phyloP scores from a whole-genome alignment of 768 basidiomycete genomes.

The Tricholoma bakamatsutake region DNA sequence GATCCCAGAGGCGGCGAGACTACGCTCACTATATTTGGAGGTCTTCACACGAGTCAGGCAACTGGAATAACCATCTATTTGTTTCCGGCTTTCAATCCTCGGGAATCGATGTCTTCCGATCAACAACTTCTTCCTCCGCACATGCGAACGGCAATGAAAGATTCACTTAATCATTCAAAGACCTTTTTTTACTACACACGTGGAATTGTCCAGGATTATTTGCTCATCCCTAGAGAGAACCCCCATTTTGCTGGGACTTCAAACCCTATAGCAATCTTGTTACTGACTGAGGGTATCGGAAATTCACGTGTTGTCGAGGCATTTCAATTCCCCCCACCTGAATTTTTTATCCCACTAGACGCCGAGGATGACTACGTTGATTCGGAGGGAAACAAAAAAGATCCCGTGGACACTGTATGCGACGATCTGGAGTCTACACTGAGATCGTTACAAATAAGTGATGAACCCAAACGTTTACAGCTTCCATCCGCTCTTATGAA shows the following conservation, averaged over 20 bases:
- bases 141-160: constrained; percentile 58
- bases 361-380: constrained; percentile 1
- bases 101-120: constrained; percentile 36
- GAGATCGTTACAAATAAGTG: constrained; percentile 28
- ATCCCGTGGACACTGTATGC: constrained; percentile 20
- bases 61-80: constrained; percentile 65
- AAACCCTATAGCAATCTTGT: constrained; percentile 65
- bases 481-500: constrained; percentile 33
- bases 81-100: constrained; percentile 59
- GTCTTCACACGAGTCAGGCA: constrained; percentile 45
- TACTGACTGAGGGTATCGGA: constrained; percentile 48
- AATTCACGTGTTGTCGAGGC: constrained; percentile 51
- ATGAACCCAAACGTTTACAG: constrained; percentile 30
- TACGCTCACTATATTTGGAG: constrained; percentile 72
- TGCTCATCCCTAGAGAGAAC: constrained; percentile 61
- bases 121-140: constrained; percentile 30
- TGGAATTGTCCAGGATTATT: constrained; percentile 69
- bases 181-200: constrained; percentile 53
- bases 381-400: constrained; percentile 2
- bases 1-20: constrained; percentile 71
- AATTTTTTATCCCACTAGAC: constrained; percentile 17
- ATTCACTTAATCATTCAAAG: constrained; percentile 44
- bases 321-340: constrained; percentile 67
- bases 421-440: constrained; percentile 38
- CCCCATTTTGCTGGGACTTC: constrained; percentile 65